These are phyloP conservation scores for Calycina herbarum DNA, from an alignment of 2,329 filamentous ascomycete species.

Conservation along the genomic window DNA sequence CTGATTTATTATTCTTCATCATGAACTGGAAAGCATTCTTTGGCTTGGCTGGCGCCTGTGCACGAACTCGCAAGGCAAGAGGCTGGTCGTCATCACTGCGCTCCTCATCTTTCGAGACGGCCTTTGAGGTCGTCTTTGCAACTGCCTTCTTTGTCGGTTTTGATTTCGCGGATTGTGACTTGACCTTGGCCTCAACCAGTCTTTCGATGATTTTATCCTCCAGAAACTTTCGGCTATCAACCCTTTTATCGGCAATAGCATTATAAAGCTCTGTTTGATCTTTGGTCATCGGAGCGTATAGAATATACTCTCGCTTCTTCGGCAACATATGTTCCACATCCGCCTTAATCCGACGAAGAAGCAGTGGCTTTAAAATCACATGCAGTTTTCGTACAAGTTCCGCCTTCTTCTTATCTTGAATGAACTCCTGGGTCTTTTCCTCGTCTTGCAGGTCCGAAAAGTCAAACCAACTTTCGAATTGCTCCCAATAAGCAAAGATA, in stretches of 20 bases:
- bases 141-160: conserved; percentile 18
- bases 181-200: conserved; percentile 50
- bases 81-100: conserved; percentile 36
- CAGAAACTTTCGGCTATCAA: conserved; percentile 71
- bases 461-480: conserved; percentile 95
- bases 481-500: conserved; percentile 90
- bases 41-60: conserved; percentile 19
- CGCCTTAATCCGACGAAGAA: conserved; percentile 85
- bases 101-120: conserved; percentile 23
- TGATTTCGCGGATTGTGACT: conserved; percentile 41
- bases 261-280: conserved; percentile 91
- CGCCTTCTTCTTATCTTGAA: conserved; percentile 75
- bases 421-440: conserved; percentile 72
- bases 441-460: conserved; percentile 91
- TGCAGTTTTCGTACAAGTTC: conserved; percentile 86
- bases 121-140: conserved; percentile 1
- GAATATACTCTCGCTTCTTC: conserved; percentile 93
- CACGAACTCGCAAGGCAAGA: conserved; percentile 30
- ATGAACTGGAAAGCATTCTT: conserved; percentile 51
- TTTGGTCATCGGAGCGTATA: conserved; percentile 88
- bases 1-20: conserved; percentile 31
- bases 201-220: conserved; percentile 75
- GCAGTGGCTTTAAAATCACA: conserved; percentile 85
- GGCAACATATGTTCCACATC: conserved; percentile 92
- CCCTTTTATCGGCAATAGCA: conserved; percentile 55